These are phyloP conservation scores for Blakeslea trispora DNA, from an alignment of 371 early-diverging fungal genomes.

Conservation along the genomic window DNA sequence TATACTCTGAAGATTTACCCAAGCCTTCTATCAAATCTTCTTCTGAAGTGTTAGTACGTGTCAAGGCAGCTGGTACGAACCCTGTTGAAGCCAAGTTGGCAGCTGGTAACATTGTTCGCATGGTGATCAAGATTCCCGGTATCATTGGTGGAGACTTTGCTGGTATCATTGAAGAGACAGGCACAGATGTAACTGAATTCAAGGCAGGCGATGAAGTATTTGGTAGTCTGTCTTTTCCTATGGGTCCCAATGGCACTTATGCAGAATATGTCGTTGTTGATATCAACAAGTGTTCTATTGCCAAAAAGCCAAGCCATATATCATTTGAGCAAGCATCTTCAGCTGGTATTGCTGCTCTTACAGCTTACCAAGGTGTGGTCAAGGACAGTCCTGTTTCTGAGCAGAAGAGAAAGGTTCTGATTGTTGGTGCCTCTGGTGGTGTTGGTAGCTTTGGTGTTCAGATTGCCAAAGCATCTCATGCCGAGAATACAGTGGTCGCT, in stretches of 20 bases:
- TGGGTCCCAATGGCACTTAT: constrained; percentile 40
- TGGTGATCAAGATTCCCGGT: constrained; percentile 13
- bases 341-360: constrained; percentile 33
- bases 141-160: constrained; percentile 53
- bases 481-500: constrained; percentile 58
- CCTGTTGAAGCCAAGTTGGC: constrained; percentile 61
- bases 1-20: constrained; percentile 24
- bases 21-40: constrained; percentile 31
- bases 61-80: constrained; percentile 63
- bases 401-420: constrained; percentile 30
- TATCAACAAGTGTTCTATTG: constrained; percentile 29
- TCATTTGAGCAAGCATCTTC: constrained; percentile 58
- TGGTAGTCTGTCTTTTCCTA: constrained; percentile 34
- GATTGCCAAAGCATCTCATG: constrained; percentile 50
- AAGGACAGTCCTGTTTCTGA: constrained; percentile 4
- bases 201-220: constrained; percentile 55
- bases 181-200: constrained; percentile 37
- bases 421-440: constrained; percentile 63
- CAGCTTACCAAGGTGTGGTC: constrained; percentile 46
- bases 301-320: constrained; percentile 46
- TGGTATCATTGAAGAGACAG: constrained; percentile 45
- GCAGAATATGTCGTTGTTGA: constrained; percentile 45
- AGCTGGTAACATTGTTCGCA: constrained; percentile 23
- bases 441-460: constrained; percentile 67
- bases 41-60: constrained; percentile 52